These are phyloP conservation scores for Allium fistulosum DNA, from an alignment of 106 monocot species.

Conservation along the genomic window DNA sequence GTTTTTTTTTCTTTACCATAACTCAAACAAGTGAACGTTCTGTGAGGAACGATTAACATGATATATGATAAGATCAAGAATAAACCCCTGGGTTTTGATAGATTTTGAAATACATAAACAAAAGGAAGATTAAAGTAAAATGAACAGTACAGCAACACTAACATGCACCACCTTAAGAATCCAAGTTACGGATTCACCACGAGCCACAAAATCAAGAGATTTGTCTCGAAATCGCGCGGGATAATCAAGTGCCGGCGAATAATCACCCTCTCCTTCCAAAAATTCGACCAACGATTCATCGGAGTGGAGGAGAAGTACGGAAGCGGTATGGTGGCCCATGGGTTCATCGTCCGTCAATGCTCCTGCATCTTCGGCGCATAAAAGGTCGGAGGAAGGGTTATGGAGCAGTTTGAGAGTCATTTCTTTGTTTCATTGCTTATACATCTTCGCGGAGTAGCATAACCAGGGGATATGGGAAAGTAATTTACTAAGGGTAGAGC, in stretches of 20 bases:
- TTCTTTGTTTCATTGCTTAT: slow-evolving; percentile 1
- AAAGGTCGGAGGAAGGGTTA: background rate
- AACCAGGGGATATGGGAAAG: background rate
- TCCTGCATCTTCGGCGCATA: slow-evolving; percentile 5
- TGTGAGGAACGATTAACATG: too few species aligned
- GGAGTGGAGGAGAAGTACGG: slow-evolving; percentile 11
- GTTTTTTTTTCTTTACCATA: too few species aligned
- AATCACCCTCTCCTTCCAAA: slow-evolving; percentile 14
- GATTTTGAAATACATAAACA: background rate
- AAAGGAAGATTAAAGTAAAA: slow-evolving; percentile 3
- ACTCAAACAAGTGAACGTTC: too few species aligned
- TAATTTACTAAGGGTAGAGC: too few species aligned
- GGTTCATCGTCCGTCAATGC: background rate
- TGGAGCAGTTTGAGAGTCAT: background rate
- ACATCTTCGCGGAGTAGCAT: slow-evolving; percentile 5
- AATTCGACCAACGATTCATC: slow-evolving; percentile 24
- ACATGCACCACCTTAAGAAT: slow-evolving; percentile 31
- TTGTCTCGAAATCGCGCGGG: slow-evolving; percentile 17
- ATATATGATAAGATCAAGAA: too few species aligned
- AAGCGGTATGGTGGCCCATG: background rate
- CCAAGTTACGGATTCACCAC: slow-evolving; percentile 21
- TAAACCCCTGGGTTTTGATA: too few species aligned
- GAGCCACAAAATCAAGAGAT: slow-evolving; percentile 22
- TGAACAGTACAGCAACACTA: background rate
- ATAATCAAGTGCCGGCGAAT: slow-evolving; percentile 20